Evolutionary conservation across 495 filamentous ascomycete genomes (phyloP).

Genomic region (Daldinia concentrica): DNA sequence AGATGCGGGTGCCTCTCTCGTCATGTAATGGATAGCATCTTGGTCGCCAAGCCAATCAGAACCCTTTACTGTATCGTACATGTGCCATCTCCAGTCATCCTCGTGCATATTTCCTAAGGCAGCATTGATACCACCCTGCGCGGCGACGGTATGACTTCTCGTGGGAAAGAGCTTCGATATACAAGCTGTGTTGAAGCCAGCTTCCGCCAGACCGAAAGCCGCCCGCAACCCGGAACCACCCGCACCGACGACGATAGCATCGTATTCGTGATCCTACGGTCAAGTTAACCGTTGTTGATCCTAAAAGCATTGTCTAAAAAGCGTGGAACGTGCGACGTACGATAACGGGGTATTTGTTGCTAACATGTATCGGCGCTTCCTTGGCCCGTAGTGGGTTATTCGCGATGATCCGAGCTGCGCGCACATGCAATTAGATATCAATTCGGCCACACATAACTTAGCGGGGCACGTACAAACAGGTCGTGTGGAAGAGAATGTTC

Average conservation of each 20-base stretch:
- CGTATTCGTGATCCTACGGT: constrained; percentile 65
- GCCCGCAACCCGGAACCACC: constrained; percentile 94
- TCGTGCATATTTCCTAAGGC: constrained; percentile 88
- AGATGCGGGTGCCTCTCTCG: constrained; percentile 87
- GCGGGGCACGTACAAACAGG: constrained; percentile 70
- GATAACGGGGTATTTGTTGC: constrained; percentile 89
- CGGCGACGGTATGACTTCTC: constrained; percentile 93
- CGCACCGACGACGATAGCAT: constrained; percentile 93
- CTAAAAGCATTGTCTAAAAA: neutral
- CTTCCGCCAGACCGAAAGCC: constrained; percentile 95
- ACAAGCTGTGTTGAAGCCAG: constrained; percentile 97
- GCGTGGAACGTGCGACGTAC: constrained; percentile 62
- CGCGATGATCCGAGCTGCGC: constrained; percentile 74
- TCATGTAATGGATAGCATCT: constrained; percentile 99
- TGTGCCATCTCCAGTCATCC: constrained; percentile 99
- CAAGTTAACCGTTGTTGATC: constrained; percentile 39
- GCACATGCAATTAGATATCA: constrained; percentile 34
- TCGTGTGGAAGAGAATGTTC: constrained; percentile 85
- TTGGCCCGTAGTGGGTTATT: constrained; percentile 87
- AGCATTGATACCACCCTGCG: constrained; percentile 94
- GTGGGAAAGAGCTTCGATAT: constrained; percentile 99
- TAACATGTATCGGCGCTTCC: constrained; percentile 84
- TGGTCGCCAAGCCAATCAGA: constrained; percentile 99
- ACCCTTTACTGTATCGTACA: constrained; percentile 99
- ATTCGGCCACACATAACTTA: constrained; percentile 30